Percentiles rank a stretch among this genome's conserved stretches.
Evolutionary conservation across 768 basidiomycete species (phyloP).

Genomic region (Phaeotremella skinneri): DNA sequence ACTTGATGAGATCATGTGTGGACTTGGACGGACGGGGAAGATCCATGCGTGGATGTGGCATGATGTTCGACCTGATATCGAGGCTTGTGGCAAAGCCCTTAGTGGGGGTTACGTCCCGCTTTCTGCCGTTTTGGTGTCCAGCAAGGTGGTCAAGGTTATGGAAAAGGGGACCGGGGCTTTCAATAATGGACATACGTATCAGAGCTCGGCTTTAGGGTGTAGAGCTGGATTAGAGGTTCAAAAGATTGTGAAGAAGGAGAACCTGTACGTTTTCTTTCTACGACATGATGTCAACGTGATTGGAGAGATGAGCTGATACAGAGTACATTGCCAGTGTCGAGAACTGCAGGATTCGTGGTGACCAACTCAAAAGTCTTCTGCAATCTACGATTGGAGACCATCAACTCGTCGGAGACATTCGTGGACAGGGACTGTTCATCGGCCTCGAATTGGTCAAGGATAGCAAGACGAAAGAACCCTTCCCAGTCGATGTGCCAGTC

Average conservation of each 20-base stretch:
- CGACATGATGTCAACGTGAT: not conserved
- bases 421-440: conserved; percentile 82
- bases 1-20: conserved; percentile 87
- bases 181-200: conserved; percentile 30
- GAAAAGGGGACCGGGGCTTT: conserved; percentile 54
- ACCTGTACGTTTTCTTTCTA: conserved; percentile 53
- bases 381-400: conserved; percentile 9
- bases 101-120: conserved; percentile 79
- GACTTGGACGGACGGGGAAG: conserved; percentile 87
- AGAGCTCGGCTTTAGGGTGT: conserved; percentile 69
- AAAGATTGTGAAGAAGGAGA: conserved; percentile 65
- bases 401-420: conserved; percentile 72
- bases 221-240: conserved; percentile 80
- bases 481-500: conserved; percentile 11
- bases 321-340: conserved; percentile 51
- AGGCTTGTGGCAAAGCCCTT: conserved; percentile 84
- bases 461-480: conserved; percentile 31
- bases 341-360: conserved; percentile 64
- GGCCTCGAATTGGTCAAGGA: conserved; percentile 76
- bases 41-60: conserved; percentile 81
- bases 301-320: not conserved
- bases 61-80: conserved; percentile 73
- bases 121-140: conserved; percentile 75
- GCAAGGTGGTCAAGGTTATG: conserved; percentile 68
- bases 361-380: conserved; percentile 58